A percentile compares a stretch with the other conserved stretches of the same genome.
These are phyloP conservation scores for Candida adriatica DNA, from an alignment of 805 yeast genomes.

Conservation along the genomic window DNA sequence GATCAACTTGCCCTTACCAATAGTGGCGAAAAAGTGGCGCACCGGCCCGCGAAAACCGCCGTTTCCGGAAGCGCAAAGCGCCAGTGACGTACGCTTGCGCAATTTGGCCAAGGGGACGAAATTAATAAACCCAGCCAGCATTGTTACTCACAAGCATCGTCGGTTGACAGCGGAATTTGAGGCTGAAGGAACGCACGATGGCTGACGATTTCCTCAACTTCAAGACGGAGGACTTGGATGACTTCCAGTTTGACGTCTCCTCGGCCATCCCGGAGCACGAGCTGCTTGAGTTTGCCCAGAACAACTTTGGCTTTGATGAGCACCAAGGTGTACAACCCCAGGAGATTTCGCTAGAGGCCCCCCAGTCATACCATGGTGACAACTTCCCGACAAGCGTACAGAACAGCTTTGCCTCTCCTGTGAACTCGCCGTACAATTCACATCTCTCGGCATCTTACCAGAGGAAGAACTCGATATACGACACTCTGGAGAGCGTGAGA, in stretches of 20 bases:
- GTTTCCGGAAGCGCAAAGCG: too few species aligned
- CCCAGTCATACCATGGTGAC: background rate
- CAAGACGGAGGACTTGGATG: slow-evolving; percentile 18
- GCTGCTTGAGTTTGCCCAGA: slow-evolving; percentile 17
- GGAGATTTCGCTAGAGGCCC: background rate
- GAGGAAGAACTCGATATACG: slow-evolving; percentile 20
- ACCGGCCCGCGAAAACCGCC: too few species aligned
- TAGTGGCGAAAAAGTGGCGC: too few species aligned
- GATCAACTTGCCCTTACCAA: too few species aligned
- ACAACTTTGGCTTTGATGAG: slow-evolving; percentile 2
- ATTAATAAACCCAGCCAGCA: too few species aligned
- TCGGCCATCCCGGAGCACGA: slow-evolving; percentile 26
- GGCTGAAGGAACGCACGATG: slow-evolving; percentile 11
- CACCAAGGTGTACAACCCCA: background rate
- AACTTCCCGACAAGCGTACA: background rate
- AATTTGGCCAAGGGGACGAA: too few species aligned
- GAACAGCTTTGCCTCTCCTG: slow-evolving; percentile 15
- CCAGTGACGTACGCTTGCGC: too few species aligned
- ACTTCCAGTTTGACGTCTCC: slow-evolving; percentile 20
- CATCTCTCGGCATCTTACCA: slow-evolving; percentile 17
- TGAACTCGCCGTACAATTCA: slow-evolving; percentile 18
- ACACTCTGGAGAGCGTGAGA: slow-evolving; percentile 18
- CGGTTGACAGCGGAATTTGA: too few species aligned
- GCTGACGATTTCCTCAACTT: slow-evolving; percentile 22
- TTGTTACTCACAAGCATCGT: too few species aligned